A percentile compares a stretch with the other conserved stretches of the same genome.
Conservation (phyloP, 1,284 basidiomycete genomes). For the Caloboletus inedulis region DNA sequence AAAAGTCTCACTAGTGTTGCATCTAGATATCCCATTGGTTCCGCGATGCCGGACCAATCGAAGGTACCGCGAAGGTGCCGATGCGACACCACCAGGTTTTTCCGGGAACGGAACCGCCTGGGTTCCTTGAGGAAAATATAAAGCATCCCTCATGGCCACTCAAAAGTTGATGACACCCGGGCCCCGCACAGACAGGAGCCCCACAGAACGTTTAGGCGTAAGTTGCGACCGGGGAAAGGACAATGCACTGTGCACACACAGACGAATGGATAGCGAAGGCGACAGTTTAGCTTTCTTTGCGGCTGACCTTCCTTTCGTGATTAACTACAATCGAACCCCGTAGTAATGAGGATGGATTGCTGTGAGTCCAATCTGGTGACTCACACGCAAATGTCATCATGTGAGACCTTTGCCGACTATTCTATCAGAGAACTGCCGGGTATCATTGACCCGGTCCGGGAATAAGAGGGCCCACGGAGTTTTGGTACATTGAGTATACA, state of each 20-base stretch:
- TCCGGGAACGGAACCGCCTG: too few species aligned
- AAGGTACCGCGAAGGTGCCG: too few species aligned
- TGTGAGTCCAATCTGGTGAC: neutral
- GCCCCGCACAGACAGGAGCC: neutral
- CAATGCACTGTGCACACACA: neutral
- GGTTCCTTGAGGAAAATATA: neutral
- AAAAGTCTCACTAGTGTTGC: neutral
- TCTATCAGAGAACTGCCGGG: neutral
- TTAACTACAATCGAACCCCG: neutral
- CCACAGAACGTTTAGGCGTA: neutral
- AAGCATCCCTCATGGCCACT: neutral
- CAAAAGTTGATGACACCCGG: neutral
- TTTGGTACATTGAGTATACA: neutral
- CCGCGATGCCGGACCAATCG: neutral
- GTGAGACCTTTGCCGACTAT: neutral
- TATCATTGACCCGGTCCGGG: neutral
- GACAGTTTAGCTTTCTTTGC: neutral
- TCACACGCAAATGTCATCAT: constrained; percentile 2
- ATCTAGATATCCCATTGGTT: neutral
- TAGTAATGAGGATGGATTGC: neutral
- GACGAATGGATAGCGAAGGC: neutral
- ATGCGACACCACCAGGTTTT: neutral
- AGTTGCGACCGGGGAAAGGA: neutral
- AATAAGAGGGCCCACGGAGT: neutral
- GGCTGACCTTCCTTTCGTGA: neutral